These are phyloP conservation scores for Phialocephala subalpina DNA, from an alignment of 2,329 filamentous ascomycete species.

Conservation along the genomic window DNA sequence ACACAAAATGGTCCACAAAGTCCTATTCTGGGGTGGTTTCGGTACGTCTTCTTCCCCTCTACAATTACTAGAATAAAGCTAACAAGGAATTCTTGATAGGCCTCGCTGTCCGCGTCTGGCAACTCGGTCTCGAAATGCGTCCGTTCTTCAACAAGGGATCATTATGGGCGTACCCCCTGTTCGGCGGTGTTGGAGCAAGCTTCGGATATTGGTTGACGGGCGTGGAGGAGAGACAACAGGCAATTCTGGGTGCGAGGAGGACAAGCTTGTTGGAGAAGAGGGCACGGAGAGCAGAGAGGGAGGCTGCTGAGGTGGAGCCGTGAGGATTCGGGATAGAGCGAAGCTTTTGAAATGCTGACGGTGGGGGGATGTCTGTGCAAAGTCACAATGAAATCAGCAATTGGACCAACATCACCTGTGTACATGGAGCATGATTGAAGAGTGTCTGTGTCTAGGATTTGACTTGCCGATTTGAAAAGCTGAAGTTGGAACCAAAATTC, in stretches of 20 bases:
- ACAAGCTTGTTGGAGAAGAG: conserved; percentile 87
- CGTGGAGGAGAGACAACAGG: conserved; percentile 83
- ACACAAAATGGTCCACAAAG: conserved; percentile 52
- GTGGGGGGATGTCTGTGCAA: conserved; percentile 29
- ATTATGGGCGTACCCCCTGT: conserved; percentile 92
- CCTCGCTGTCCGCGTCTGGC: conserved; percentile 91
- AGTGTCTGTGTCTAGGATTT: too few relatives aligned
- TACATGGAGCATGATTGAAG: conserved; percentile 1
- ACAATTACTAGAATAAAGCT: conserved; percentile 30
- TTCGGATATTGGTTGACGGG: conserved; percentile 98
- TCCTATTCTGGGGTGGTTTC: conserved; percentile 90
- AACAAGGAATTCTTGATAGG: conserved; percentile 60
- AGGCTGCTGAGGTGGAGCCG: conserved; percentile 53
- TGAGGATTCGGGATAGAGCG: not conserved
- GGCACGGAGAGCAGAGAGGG: conserved; percentile 74
- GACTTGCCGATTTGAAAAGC: too few relatives aligned
- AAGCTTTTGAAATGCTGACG: conserved; percentile 7
- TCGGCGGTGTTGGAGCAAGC: conserved; percentile 83
- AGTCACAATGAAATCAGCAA: conserved; percentile 20
- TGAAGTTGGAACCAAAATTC: too few relatives aligned
- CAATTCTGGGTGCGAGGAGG: conserved; percentile 80
- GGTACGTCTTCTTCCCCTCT: conserved; percentile 66
- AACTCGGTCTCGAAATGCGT: conserved; percentile 98
- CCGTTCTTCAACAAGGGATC: conserved; percentile 87
- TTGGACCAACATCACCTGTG: not conserved